Conservation (phyloP, 768 basidiomycete genomes). For the Rickenella mellea region DNA sequence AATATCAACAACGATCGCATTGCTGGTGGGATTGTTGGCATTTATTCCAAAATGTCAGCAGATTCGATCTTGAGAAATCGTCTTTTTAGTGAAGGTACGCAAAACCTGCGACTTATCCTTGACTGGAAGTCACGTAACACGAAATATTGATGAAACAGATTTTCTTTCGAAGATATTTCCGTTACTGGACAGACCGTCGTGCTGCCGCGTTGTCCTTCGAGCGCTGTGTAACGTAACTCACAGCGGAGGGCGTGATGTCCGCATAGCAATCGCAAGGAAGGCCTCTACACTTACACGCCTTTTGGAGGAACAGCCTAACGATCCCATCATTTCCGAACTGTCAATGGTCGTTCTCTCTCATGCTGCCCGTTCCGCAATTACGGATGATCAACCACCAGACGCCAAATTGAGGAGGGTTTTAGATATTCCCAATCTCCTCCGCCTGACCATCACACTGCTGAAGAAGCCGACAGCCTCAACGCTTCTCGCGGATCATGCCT, state of each 20-base stretch:
- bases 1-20: conserved; percentile 36
- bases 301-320: conserved; percentile 40
- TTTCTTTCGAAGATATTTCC: conserved; percentile 49
- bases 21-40: conserved; percentile 46
- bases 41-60: conserved; percentile 54
- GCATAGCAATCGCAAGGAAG: conserved; percentile 40
- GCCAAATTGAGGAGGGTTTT: conserved; percentile 28
- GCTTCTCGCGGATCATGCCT: conserved; percentile 41
- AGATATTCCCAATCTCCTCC: conserved; percentile 34
- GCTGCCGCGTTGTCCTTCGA: conserved; percentile 43
- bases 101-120: neutral
- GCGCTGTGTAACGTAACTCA: conserved; percentile 52
- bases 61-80: conserved; percentile 53
- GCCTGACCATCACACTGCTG: conserved; percentile 30
- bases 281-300: conserved; percentile 33
- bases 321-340: conserved; percentile 39
- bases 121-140: no score
- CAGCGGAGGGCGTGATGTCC: conserved; percentile 43
- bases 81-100: conserved; percentile 47
- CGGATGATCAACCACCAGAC: conserved; percentile 25
- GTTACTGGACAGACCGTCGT: conserved; percentile 35
- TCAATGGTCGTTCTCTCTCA: conserved; percentile 46
- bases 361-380: conserved; percentile 34
- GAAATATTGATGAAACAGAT: conserved; percentile 30
- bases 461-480: conserved; percentile 32